Evolutionary conservation across 2,329 filamentous ascomycete genomes (phyloP), one percentile per base, ranked within the genome.

Genomic region (Teratosphaeria zuluensis): DNA sequence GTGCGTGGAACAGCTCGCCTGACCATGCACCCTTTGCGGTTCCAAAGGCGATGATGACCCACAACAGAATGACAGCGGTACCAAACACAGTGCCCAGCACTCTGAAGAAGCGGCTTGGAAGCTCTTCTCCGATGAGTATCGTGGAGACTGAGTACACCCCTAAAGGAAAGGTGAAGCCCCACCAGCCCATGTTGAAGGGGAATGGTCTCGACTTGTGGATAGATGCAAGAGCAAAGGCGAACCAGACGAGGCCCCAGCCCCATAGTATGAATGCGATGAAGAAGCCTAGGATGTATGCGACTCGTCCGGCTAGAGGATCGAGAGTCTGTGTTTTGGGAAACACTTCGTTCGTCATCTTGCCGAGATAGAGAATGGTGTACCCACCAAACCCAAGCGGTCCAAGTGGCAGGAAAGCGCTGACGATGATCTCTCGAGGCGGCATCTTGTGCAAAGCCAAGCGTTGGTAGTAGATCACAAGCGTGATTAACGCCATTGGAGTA

Each of bases 381-480:
- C 83, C 84, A 14, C 85, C 86, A 69, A 87, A 84, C 0, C 85
- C 85, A 0, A 89, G 72, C 0, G 86, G 85, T 0, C 86, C 85
- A 0, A 89, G 76, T 1, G 86, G 86, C 0, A 89, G 74, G 64
- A 89, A 87, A 6, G 84, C 81, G 4, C 82, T 86, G 12, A 88
- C 85, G 53, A 89, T 85, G 58, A 85, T 81, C 66, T 89, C 86
- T 53, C 81, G 78, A 1, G 85, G 80, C 0, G 86, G 86, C 19
- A 89, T 77, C 51, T 84, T 83, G 71, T 89, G 82, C 2, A 89
- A 70, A 2, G 83, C 84, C 9, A 90, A 76, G 3, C 86, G 84
- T 60, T 87, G 84, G 67, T 88, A 88, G 71, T 89, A 90, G 33
- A 89, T 80, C 9, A 83, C 83, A 32, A 89, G 73, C 16, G 88